Percentiles rank a stretch among this genome's conserved stretches.
Conservation (phyloP, 352 stramenopile genomes). For the Globisporangium orthogonon region DNA sequence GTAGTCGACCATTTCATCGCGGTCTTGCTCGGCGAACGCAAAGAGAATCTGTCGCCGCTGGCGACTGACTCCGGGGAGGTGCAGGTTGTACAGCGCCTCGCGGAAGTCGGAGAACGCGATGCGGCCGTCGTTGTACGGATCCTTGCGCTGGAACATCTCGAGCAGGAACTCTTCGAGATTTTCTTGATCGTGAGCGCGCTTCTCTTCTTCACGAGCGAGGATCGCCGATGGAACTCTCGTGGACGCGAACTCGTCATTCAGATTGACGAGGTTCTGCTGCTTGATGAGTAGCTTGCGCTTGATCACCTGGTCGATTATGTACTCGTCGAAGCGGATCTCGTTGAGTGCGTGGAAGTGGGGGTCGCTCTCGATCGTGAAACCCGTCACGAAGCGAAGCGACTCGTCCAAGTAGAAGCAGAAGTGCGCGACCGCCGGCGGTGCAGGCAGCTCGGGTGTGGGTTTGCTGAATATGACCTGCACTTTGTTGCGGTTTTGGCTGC, state of each 20-base stretch:
- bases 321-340: conserved; percentile 43
- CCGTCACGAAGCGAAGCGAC: conserved; percentile 29
- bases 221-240: conserved; percentile 43
- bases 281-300: conserved; percentile 49
- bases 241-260: conserved; percentile 61
- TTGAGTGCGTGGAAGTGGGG: conserved; percentile 46
- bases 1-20: conserved; percentile 60
- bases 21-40: conserved; percentile 41
- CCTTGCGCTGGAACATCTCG: conserved; percentile 50
- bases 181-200: conserved; percentile 33
- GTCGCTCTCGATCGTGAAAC: conserved; percentile 61
- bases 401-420: conserved; percentile 52
- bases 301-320: conserved; percentile 45
- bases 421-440: conserved; percentile 40
- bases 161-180: conserved; percentile 48
- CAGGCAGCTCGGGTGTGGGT: conserved; percentile 26
- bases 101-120: conserved; percentile 37
- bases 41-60: conserved; percentile 44
- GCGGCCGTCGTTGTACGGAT: conserved; percentile 61
- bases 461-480: conserved; percentile 66
- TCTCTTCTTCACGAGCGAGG: conserved; percentile 23
- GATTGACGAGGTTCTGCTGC: conserved; percentile 27
- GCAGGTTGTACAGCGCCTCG: conserved; percentile 29
- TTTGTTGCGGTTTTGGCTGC: conserved; percentile 24
- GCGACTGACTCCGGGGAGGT: conserved; percentile 21